Conservation (phyloP, 2,329 filamentous ascomycete species). For the Microascus cirrosus region DNA sequence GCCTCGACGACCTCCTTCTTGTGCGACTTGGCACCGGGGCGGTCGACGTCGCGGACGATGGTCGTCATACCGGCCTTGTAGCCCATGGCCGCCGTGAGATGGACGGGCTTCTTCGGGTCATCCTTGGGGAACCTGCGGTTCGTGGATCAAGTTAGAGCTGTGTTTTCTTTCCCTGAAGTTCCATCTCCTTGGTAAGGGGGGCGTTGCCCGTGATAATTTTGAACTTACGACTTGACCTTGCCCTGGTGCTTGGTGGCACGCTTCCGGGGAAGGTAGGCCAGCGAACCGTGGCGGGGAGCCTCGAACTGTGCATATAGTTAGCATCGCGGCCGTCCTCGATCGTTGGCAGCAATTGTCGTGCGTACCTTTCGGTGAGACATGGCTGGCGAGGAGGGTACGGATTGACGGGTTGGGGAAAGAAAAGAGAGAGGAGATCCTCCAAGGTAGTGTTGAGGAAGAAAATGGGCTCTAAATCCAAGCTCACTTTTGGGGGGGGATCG, state of each 20-base stretch:
- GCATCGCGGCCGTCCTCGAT: not conserved
- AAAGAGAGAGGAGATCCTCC: slow-evolving; percentile 9
- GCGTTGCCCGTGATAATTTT: not conserved
- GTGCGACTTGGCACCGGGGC: slow-evolving; percentile 98
- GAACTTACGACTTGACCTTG: slow-evolving; percentile 92
- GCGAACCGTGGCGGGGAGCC: slow-evolving; percentile 90
- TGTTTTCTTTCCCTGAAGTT: not conserved
- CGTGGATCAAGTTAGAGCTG: not conserved
- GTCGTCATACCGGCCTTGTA: slow-evolving; percentile 99
- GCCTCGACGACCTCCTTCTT: slow-evolving; percentile 97
- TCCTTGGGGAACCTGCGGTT: slow-evolving; percentile 89
- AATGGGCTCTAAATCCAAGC: not conserved
- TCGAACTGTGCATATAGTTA: slow-evolving; percentile 34
- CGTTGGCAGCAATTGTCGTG: not conserved
- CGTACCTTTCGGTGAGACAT: slow-evolving; percentile 12
- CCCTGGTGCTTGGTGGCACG: slow-evolving; percentile 87
- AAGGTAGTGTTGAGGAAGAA: not conserved
- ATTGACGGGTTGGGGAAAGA: not conserved
- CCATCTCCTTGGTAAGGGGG: not conserved
- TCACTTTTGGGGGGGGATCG: not conserved
- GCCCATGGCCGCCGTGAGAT: slow-evolving; percentile 95
- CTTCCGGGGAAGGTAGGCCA: slow-evolving; percentile 84
- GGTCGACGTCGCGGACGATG: slow-evolving; percentile 97
- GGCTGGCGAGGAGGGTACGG: not conserved
- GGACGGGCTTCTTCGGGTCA: slow-evolving; percentile 98